Evolutionary conservation across 2,329 filamentous ascomycete genomes (phyloP).

Genomic region (Cladosporium phlei): DNA sequence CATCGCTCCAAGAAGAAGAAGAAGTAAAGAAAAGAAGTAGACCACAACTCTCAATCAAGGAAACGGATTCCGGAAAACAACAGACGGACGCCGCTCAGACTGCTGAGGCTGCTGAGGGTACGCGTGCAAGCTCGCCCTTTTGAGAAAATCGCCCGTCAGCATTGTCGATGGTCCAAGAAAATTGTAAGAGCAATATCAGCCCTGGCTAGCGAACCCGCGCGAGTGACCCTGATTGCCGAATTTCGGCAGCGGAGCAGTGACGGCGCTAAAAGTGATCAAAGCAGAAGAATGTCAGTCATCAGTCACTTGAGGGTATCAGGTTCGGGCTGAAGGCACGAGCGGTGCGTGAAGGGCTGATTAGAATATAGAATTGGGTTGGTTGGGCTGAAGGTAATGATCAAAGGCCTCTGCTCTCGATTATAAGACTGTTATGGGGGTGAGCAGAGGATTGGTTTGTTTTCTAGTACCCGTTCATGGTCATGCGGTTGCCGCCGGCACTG

Average conservation of each 20-base stretch:
- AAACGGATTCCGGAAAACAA: too few relatives aligned
- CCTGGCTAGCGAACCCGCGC: constrained; percentile 24
- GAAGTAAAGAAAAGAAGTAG: too few relatives aligned
- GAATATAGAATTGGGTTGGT: constrained; percentile 13
- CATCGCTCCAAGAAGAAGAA: too few relatives aligned
- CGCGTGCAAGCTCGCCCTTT: too few relatives aligned
- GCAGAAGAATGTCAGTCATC: background rate
- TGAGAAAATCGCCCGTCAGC: too few relatives aligned
- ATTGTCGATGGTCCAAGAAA: too few relatives aligned
- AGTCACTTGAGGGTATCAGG: background rate
- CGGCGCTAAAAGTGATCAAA: background rate
- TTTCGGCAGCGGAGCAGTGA: constrained; percentile 10
- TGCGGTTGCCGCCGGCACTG: constrained; percentile 78
- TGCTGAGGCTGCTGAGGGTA: too few relatives aligned
- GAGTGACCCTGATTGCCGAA: constrained; percentile 21
- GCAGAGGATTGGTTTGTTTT: constrained; percentile 15
- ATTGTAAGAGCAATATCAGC: too few relatives aligned
- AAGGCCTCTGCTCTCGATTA: constrained; percentile 17
- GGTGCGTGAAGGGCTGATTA: constrained; percentile 12
- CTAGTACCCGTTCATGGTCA: constrained; percentile 99
- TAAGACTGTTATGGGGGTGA: constrained; percentile 17
- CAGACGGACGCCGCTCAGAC: too few relatives aligned
- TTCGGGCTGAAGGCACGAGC: background rate
- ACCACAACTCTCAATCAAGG: too few relatives aligned
- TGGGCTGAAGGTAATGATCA: constrained; percentile 15